Evolutionary conservation across 306 rosid species (phyloP).

Genomic region (Mucuna pruriens): DNA sequence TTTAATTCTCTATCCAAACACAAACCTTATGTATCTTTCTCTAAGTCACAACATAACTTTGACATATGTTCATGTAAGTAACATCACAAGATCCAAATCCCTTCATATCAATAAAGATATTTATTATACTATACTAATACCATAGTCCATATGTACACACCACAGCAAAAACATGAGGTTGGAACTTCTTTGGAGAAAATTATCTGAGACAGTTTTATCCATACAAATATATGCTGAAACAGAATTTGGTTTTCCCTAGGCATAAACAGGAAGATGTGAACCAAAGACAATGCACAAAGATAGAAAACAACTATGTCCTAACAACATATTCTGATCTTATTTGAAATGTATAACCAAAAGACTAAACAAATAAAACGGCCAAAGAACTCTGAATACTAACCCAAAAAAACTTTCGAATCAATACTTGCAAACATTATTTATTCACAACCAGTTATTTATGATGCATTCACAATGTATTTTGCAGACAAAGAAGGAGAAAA

Average conservation of each 20-base stretch:
- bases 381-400: not conserved
- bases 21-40: not conserved
- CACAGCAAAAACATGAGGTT: not conserved
- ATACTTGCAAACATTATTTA: not conserved
- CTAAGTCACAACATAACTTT: not conserved
- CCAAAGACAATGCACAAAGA: not conserved
- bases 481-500: not conserved
- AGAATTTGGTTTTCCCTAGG: not conserved
- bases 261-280: not conserved
- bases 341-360: not conserved
- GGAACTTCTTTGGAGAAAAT: not conserved
- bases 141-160: not conserved
- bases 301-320: not conserved
- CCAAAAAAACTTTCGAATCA: not conserved
- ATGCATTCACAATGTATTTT: constrained; percentile 1
- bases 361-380: not conserved
- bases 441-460: constrained; percentile 16
- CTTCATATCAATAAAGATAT: not conserved
- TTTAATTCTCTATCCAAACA: too few relatives aligned
- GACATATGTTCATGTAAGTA: not conserved
- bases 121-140: not conserved
- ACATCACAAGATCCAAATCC: not conserved
- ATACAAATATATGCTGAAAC: not conserved
- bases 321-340: not conserved
- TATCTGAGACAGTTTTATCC: not conserved